A percentile compares a stretch with the other conserved stretches of the same genome.
These are phyloP conservation scores for Rhododendron griersonianum DNA, from an alignment of 148 eudicot genomes.

Conservation along the genomic window DNA sequence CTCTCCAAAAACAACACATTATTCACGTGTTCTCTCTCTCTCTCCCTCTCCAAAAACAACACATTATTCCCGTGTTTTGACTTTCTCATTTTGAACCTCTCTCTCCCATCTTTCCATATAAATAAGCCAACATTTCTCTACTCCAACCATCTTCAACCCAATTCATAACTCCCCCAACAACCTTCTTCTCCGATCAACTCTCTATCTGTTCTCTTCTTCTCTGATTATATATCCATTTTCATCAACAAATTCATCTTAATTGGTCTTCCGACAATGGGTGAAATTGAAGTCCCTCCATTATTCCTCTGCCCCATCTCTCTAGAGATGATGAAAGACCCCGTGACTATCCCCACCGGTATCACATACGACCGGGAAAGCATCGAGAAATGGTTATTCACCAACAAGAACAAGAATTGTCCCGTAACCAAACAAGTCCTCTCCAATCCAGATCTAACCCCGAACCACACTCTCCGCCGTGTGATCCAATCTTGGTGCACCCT, in stretches of 20 bases:
- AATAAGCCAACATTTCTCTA: not conserved
- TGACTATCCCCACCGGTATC: slow-evolving; percentile 67
- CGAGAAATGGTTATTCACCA: slow-evolving; percentile 57
- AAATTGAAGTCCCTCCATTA: slow-evolving; percentile 60
- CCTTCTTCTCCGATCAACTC: not conserved
- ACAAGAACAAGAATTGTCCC: slow-evolving; percentile 56
- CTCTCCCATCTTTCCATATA: slow-evolving; percentile 10
- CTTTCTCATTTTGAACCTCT: slow-evolving; percentile 25
- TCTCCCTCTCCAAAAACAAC: slow-evolving; percentile 2
- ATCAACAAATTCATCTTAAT: not conserved
- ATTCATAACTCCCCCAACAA: slow-evolving; percentile 9
- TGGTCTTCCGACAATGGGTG: too few relatives aligned
- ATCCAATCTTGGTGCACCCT: too few relatives aligned
- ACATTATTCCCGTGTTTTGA: slow-evolving; percentile 39
- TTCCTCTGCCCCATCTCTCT: slow-evolving; percentile 89
- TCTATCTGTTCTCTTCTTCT: not conserved
- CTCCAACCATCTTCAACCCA: not conserved
- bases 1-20: too few relatives aligned
- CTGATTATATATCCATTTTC: slow-evolving; percentile 13
- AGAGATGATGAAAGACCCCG: slow-evolving; percentile 87
- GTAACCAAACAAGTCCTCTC: slow-evolving; percentile 53
- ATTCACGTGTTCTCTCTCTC: slow-evolving; percentile 8
- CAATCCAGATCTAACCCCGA: slow-evolving; percentile 44
- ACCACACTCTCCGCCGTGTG: too few relatives aligned
- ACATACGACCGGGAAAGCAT: slow-evolving; percentile 75